phyloP scores from a whole-genome alignment of 352 stramenopile species.

The Globisporangium alternatum region DNA sequence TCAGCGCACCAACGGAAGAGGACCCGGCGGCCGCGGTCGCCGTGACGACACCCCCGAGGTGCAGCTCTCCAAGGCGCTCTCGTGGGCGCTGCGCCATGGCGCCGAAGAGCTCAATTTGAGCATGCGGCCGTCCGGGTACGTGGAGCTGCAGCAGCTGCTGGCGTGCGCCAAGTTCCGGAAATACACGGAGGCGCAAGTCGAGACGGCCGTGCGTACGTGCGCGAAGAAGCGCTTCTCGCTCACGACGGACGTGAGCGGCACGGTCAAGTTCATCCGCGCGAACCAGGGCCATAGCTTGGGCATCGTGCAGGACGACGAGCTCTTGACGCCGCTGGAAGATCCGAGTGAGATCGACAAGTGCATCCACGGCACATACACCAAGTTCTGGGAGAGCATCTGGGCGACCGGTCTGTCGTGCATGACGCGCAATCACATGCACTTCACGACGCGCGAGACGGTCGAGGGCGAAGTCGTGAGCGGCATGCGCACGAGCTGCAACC shows the following conservation, averaged over 20 bases:
- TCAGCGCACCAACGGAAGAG: neutral
- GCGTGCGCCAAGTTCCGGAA: conserved; percentile 45
- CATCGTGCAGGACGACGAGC: conserved; percentile 62
- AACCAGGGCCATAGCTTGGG: conserved; percentile 80
- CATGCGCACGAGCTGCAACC: conserved; percentile 64
- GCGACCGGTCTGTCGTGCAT: conserved; percentile 65
- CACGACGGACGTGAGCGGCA: conserved; percentile 41
- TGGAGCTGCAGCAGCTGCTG: conserved; percentile 51
- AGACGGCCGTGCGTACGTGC: conserved; percentile 63
- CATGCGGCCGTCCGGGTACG: conserved; percentile 72
- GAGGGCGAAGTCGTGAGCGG: conserved; percentile 70
- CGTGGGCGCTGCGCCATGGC: conserved; percentile 74
- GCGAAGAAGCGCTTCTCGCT: conserved; percentile 77
- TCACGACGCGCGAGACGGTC: conserved; percentile 48
- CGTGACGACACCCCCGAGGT: conserved; percentile 48
- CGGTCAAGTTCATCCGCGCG: conserved; percentile 61
- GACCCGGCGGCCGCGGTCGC: conserved; percentile 13
- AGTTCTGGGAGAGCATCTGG: conserved; percentile 68
- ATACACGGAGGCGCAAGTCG: conserved; percentile 54
- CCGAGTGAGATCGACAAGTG: conserved; percentile 40
- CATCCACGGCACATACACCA: conserved; percentile 78
- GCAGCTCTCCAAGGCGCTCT: conserved; percentile 72
- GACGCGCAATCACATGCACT: conserved; percentile 86
- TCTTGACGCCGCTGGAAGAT: conserved; percentile 65
- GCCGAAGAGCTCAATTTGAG: conserved; percentile 60